Conservation (phyloP, 2,329 filamentous ascomycete species). For the Xylaria sp. region DNA sequence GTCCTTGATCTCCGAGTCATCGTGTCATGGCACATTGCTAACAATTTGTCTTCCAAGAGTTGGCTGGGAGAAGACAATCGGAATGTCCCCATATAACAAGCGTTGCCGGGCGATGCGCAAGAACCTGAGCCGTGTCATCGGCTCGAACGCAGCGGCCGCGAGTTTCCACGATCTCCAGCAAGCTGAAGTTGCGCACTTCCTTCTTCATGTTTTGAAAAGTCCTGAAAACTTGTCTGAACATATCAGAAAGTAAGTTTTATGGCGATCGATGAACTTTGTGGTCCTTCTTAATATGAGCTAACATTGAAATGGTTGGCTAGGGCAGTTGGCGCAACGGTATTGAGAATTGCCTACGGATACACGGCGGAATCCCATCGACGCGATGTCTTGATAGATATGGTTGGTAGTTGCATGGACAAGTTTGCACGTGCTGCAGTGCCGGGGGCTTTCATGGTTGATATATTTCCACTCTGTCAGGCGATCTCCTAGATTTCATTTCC, state of each 20-base stretch:
- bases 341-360: conserved; percentile 40
- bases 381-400: conserved; percentile 34
- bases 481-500: neutral
- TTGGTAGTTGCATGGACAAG: conserved; percentile 27
- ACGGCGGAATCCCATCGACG: conserved; percentile 23
- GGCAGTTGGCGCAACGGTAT: conserved; percentile 33
- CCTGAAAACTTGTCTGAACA: conserved; percentile 17
- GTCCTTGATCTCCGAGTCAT: no score
- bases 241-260: conserved; percentile 24
- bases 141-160: conserved; percentile 8
- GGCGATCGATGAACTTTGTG: no score
- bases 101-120: conserved; percentile 21
- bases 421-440: conserved; percentile 30
- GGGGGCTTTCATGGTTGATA: conserved; percentile 37
- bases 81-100: conserved; percentile 13
- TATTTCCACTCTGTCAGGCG: conserved; percentile 28
- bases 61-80: conserved; percentile 21
- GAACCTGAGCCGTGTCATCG: conserved; percentile 18
- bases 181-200: conserved; percentile 18
- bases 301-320: neutral
- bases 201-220: conserved; percentile 19
- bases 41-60: conserved; percentile 33
- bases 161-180: conserved; percentile 17
- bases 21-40: conserved; percentile 17
- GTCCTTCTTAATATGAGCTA: neutral